Evolutionary conservation across 1,284 basidiomycete species (phyloP).

Genomic region (Cryptococcus depauperatus): DNA sequence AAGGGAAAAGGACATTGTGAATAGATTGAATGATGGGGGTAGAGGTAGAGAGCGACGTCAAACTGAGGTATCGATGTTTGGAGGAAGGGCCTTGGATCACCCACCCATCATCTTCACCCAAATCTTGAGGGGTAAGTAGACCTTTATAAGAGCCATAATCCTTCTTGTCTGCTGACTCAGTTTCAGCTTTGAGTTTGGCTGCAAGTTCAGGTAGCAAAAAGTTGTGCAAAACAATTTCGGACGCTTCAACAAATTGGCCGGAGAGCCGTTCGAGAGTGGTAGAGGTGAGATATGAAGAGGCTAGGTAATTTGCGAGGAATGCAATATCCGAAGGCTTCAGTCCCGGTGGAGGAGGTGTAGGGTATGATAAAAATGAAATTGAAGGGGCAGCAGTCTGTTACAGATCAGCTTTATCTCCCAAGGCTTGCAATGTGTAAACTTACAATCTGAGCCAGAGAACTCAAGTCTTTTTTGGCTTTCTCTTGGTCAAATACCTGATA

Average conservation of each 20-base stretch:
- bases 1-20: constrained; percentile 61
- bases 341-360: constrained; percentile 37
- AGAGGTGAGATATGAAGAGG: constrained; percentile 79
- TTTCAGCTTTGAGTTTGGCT: constrained; percentile 56
- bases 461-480: constrained; percentile 60
- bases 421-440: constrained; percentile 8
- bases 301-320: constrained; percentile 74
- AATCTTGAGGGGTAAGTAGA: constrained; percentile 56
- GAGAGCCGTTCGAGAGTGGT: constrained; percentile 74
- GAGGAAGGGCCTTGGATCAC: constrained; percentile 76
- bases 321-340: constrained; percentile 57
- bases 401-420: background rate
- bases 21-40: constrained; percentile 55
- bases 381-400: constrained; percentile 55
- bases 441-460: constrained; percentile 45
- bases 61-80: constrained; percentile 81
- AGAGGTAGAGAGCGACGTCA: constrained; percentile 35
- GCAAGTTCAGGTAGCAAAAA: constrained; percentile 69
- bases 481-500: constrained; percentile 58
- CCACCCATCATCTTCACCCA: constrained; percentile 56
- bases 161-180: constrained; percentile 58
- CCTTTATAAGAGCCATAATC: constrained; percentile 46
- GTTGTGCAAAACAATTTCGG: constrained; percentile 79
- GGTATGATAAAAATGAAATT: constrained; percentile 43
- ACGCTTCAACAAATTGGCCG: constrained; percentile 76